Conservation (phyloP, 176 grass and related monocot genomes). For the Cenchrus fungigraminus region DNA sequence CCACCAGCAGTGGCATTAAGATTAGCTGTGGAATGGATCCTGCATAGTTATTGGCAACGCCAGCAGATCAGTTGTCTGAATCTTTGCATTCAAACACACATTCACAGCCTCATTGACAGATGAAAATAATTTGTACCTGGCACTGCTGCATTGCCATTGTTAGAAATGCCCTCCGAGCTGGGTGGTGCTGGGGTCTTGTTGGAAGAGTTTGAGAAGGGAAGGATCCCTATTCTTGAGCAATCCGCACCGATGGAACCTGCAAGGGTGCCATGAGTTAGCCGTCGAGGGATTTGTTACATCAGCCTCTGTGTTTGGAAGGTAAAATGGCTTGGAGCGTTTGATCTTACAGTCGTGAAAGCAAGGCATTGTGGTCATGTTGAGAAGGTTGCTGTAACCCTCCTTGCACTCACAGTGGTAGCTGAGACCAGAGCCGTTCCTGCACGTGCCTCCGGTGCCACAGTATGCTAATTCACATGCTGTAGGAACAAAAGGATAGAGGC, state of each 20-base stretch:
- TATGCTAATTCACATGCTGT: slow-evolving; percentile 74
- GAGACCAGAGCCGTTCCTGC: slow-evolving; percentile 56
- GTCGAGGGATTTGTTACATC: neutral
- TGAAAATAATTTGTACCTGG: slow-evolving; percentile 25
- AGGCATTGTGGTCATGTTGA: slow-evolving; percentile 70
- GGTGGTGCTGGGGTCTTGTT: slow-evolving; percentile 40
- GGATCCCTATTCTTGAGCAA: slow-evolving; percentile 64
- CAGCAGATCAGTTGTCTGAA: slow-evolving; percentile 5
- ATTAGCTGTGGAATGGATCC: slow-evolving; percentile 19
- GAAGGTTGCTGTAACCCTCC: slow-evolving; percentile 75
- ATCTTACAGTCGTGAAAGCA: slow-evolving; percentile 76
- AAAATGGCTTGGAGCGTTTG: neutral
- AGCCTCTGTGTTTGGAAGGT: neutral
- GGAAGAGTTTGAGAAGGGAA: slow-evolving; percentile 54
- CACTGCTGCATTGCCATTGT: slow-evolving; percentile 16
- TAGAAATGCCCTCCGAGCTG: slow-evolving; percentile 29
- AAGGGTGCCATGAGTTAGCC: neutral
- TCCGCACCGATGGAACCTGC: slow-evolving; percentile 76
- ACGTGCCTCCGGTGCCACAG: slow-evolving; percentile 65
- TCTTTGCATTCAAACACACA: neutral
- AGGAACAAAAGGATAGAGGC: neutral
- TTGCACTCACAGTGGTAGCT: slow-evolving; percentile 68
- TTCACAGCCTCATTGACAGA: neutral
- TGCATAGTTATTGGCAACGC: neutral
- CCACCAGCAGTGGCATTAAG: slow-evolving; percentile 31